Base-by-base conservation (phyloP, 345 rosid species). In the Murraya koenigii region DNA sequence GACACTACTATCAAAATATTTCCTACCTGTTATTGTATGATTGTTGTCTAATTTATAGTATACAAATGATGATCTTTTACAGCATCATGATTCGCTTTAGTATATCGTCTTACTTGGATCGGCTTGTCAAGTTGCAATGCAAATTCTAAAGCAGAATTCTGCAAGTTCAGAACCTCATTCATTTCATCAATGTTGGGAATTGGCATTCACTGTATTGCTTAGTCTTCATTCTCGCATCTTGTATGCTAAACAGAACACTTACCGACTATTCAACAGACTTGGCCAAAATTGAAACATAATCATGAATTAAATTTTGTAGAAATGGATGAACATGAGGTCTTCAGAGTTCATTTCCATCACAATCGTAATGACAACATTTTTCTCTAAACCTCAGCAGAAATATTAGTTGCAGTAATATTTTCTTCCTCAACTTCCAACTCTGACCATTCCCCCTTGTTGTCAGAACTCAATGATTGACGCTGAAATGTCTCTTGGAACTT, bases 401-500 rank as follows among this genome's bases (percentile, higher is more conserved):
- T 71, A 47, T 77, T 35, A 20, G 26, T 64, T 32, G 41, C 77
- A 5, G 26, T 14, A 58, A 77, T 39, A 8, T 71, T 80, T 56
- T 69, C 33, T 52, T 85, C 82, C 80, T 86, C 88, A 44, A 84
- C 81, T 72, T 73, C 80, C 23, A 86, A 60, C 80, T 86, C 87
- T 3, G 80, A 28, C 64, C 80, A 80, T 71, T 74, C 82, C 68
- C 85, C 82, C 41, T 86, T 60, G 8, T 70, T 86, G 0, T 83
- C 83, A 1, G 88, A 80, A 81, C 80, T 79, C 33, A 44, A 69
- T 9, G 85, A 70, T 78, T 77, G 83, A 25, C 75, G 85, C 52
- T 89, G 95, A 72, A 95, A 75, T 3, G 77, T 86, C 81, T 89
- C 93, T 74, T 96, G 97, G 62, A 91, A 88, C 88, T 87, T 92